Evolutionary conservation across 2,329 filamentous ascomycete genomes (phyloP).

Genomic region (Curvularia spicifera): DNA sequence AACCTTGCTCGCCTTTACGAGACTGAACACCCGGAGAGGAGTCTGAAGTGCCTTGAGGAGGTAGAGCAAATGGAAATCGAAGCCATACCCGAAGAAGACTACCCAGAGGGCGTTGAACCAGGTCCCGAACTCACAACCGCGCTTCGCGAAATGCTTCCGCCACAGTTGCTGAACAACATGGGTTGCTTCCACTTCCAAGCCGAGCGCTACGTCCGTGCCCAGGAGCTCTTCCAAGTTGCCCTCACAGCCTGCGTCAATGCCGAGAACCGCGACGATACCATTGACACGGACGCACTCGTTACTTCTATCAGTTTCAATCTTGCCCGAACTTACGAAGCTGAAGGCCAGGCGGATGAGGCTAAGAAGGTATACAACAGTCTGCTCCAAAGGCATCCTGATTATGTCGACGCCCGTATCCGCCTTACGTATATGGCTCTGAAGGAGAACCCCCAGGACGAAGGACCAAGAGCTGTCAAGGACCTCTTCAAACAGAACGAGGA

Average conservation of each 20-base stretch:
- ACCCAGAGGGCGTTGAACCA: constrained; percentile 61
- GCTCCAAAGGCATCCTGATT: constrained; percentile 83
- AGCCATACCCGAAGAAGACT: constrained; percentile 74
- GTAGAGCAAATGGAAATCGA: constrained; percentile 90
- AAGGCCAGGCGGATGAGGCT: constrained; percentile 80
- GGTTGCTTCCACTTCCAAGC: constrained; percentile 93
- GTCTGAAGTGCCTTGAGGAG: constrained; percentile 86
- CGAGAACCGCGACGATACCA: constrained; percentile 73
- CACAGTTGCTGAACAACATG: constrained; percentile 95
- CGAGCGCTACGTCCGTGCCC: constrained; percentile 79
- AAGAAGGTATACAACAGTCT: constrained; percentile 87
- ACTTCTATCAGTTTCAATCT: constrained; percentile 98
- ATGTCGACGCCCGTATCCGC: constrained; percentile 87
- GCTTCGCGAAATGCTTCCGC: constrained; percentile 80
- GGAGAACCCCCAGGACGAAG: constrained; percentile 81
- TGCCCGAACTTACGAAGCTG: constrained; percentile 88
- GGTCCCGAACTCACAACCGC: constrained; percentile 61
- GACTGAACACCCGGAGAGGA: constrained; percentile 82
- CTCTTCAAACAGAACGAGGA: constrained; percentile 82
- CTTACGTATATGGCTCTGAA: constrained; percentile 89
- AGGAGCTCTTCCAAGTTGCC: constrained; percentile 90
- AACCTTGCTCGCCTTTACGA: constrained; percentile 94
- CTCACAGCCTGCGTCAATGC: constrained; percentile 85
- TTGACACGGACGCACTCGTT: constrained; percentile 88
- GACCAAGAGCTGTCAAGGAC: constrained; percentile 82